phyloP scores from a whole-genome alignment of 768 basidiomycete genomes.

The Phylloporus scabripes region DNA sequence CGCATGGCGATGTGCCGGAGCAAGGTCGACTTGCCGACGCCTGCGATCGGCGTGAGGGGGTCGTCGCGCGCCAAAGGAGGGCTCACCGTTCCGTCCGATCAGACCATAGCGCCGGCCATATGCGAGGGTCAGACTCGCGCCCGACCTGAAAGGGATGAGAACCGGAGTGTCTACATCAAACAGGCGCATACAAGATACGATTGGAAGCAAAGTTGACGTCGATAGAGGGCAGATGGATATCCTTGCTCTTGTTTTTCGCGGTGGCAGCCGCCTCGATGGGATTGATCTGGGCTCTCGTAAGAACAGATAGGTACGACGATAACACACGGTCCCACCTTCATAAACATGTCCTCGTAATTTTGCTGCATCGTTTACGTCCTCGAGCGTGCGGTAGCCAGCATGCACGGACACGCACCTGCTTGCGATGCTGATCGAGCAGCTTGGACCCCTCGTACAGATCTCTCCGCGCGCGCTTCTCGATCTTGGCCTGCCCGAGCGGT shows the following conservation, averaged over 20 bases:
- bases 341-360: constrained; percentile 98
- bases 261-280: constrained; percentile 75
- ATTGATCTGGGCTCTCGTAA: constrained; percentile 58
- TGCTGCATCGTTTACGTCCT: constrained; percentile 49
- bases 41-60: constrained; percentile 26
- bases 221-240: constrained; percentile 90
- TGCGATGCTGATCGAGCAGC: constrained; percentile 84
- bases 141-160: constrained; percentile 50
- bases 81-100: constrained; percentile 78
- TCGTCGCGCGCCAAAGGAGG: not conserved
- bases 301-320: not conserved
- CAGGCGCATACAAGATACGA: constrained; percentile 66
- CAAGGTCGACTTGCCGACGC: constrained; percentile 96
- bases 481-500: constrained; percentile 69
- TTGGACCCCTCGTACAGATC: constrained; percentile 97
- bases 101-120: constrained; percentile 88
- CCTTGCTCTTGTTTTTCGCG: constrained; percentile 94
- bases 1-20: constrained; percentile 92
- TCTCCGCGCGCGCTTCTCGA: constrained; percentile 88
- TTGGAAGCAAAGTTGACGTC: constrained; percentile 96
- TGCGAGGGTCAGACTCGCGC: constrained; percentile 81
- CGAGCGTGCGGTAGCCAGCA: not conserved
- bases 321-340: constrained; percentile 61
- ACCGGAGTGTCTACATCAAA: not conserved
- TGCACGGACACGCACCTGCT: constrained; percentile 52